These are phyloP conservation scores for Coffea humblotiana DNA, from an alignment of 305 asterid species.

Conservation along the genomic window DNA sequence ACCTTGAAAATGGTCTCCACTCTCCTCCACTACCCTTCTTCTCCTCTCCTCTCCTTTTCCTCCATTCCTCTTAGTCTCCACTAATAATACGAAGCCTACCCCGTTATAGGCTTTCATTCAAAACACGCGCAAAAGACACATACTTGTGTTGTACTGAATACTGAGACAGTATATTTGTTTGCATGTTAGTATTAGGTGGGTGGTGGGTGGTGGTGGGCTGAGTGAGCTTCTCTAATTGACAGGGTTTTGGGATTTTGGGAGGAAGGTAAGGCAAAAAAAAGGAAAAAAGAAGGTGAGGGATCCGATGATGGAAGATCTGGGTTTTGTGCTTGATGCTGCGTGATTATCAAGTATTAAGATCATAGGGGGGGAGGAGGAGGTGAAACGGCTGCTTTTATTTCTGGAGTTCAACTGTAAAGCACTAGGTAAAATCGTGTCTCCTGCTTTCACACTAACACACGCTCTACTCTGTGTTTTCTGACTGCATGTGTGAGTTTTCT, in stretches of 20 bases:
- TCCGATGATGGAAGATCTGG: constrained; percentile 63
- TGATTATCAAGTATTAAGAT: constrained; percentile 45
- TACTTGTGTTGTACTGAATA: not conserved
- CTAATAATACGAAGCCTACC: not conserved
- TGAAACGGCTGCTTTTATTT: constrained; percentile 34
- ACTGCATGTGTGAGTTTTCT: constrained; percentile 12
- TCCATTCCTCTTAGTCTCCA: not conserved
- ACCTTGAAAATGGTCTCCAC: constrained; percentile 11
- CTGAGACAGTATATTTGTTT: not conserved
- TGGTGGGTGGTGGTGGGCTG: not conserved
- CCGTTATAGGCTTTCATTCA: too few species aligned
- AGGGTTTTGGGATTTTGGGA: constrained; percentile 21
- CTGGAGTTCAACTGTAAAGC: constrained; percentile 22
- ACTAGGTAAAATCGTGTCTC: constrained; percentile 44
- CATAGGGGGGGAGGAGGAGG: constrained; percentile 16
- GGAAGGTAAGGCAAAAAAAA: not conserved
- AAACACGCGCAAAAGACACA: not conserved
- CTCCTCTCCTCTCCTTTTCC: not conserved
- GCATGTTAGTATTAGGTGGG: constrained; percentile 1
- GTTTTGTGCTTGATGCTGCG: constrained; percentile 75
- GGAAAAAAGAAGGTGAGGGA: constrained; percentile 8
- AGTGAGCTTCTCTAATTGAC: not conserved
- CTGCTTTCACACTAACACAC: not conserved
- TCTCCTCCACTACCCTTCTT: not conserved
- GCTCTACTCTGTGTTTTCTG: not conserved